These are phyloP conservation scores for Reutealis trisperma DNA, from an alignment of 345 rosid species.

Conservation along the genomic window DNA sequence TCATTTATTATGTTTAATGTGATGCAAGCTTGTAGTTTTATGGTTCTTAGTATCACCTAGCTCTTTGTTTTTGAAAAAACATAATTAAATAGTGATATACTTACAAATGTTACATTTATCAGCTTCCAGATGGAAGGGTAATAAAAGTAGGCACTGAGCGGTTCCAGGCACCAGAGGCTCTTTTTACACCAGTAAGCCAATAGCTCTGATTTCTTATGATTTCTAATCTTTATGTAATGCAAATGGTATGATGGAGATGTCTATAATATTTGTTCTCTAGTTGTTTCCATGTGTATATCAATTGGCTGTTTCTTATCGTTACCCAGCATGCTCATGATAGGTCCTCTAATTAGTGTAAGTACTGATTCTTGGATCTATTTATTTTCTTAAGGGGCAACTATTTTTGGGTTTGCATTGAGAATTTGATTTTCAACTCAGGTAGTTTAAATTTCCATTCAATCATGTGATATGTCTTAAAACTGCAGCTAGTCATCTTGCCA, in stretches of 20 bases:
- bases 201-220: not conserved
- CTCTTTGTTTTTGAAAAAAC: not conserved
- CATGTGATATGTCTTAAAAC: not conserved
- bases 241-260: not conserved
- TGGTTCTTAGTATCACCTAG: not conserved
- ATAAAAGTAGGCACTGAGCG: slow-evolving; percentile 99
- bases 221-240: not conserved
- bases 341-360: not conserved
- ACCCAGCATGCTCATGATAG: not conserved
- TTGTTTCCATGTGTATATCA: not conserved
- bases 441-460: not conserved
- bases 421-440: not conserved
- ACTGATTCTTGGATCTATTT: not conserved
- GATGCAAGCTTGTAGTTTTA: not conserved
- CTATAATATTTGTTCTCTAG: not conserved
- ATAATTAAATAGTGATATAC: not conserved
- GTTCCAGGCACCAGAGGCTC: slow-evolving; percentile 98
- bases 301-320: not conserved
- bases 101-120: slow-evolving; percentile 27
- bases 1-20: slow-evolving; percentile 5
- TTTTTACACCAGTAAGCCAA: slow-evolving; percentile 84
- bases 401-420: not conserved
- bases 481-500: not conserved
- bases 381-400: not conserved
- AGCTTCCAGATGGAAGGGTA: slow-evolving; percentile 97